phyloP scores from a whole-genome alignment of 2,329 filamentous ascomycete genomes.

The Pyrenophora graminea region DNA sequence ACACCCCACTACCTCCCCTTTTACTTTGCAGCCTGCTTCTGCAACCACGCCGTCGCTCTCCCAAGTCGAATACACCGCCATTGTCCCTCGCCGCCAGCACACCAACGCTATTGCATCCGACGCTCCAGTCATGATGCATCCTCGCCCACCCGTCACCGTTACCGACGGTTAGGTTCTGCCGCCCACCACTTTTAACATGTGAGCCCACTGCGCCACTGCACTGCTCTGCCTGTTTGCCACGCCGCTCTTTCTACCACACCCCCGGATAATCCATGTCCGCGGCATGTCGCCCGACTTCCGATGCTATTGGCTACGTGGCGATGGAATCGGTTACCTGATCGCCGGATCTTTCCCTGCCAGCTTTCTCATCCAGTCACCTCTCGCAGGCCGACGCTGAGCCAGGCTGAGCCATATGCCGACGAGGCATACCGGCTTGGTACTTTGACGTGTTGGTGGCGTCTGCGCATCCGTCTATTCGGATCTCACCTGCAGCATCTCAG shows the following conservation, averaged over 20 bases:
- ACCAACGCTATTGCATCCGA: slow-evolving; percentile 5
- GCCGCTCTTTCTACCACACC: slow-evolving; percentile 10
- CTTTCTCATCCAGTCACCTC: not conserved
- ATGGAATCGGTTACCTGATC: not conserved
- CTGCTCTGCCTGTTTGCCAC: slow-evolving; percentile 2
- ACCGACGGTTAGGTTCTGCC: slow-evolving; percentile 19
- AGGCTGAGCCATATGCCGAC: slow-evolving; percentile 2
- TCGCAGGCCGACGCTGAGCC: not conserved
- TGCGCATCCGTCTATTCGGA: not conserved
- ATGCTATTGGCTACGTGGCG: not conserved
- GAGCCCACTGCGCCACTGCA: slow-evolving; percentile 13
- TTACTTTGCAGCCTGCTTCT: not conserved
- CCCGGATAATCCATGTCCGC: slow-evolving; percentile 13
- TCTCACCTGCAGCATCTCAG: not conserved
- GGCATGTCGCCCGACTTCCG: slow-evolving; percentile 1
- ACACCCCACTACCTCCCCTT: not conserved
- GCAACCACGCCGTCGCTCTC: not conserved
- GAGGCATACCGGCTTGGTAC: not conserved
- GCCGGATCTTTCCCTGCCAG: no score
- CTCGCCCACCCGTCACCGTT: slow-evolving; percentile 5
- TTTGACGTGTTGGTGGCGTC: slow-evolving; percentile 4
- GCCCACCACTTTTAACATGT: slow-evolving; percentile 1
- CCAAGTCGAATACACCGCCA: slow-evolving; percentile 4
- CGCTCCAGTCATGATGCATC: slow-evolving; percentile 3
- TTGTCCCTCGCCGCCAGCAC: slow-evolving; percentile 11